Evolutionary conservation across 129 eudicot genomes (phyloP).

Genomic region (Cynara cardunculus): DNA sequence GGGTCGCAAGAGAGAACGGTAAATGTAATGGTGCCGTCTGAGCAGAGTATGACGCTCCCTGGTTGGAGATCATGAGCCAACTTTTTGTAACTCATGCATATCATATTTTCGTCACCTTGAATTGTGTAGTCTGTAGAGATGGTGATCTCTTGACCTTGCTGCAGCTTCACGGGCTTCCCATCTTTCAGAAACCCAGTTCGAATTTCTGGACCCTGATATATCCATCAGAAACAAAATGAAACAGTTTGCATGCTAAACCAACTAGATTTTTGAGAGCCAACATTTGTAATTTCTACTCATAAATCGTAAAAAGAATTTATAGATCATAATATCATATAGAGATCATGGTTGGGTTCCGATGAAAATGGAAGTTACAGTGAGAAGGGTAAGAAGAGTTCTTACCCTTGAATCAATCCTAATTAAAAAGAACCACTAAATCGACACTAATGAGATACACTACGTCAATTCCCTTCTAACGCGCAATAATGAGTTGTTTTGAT

Average conservation of each 20-base stretch:
- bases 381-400: too few species aligned
- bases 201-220: conserved; percentile 38
- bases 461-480: too few species aligned
- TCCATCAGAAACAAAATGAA: background rate
- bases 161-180: conserved; percentile 31
- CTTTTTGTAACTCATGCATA: conserved; percentile 40
- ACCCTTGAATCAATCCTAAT: too few species aligned
- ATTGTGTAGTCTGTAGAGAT: conserved; percentile 37
- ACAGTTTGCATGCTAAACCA: background rate
- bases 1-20: conserved; percentile 39
- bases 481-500: too few species aligned
- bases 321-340: background rate
- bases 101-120: conserved; percentile 37
- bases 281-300: background rate
- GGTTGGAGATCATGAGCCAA: conserved; percentile 38
- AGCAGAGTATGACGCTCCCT: conserved; percentile 28
- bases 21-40: conserved; percentile 38
- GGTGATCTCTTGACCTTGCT: conserved; percentile 38
- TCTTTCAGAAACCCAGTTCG: conserved; percentile 45
- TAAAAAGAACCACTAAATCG: too few species aligned
- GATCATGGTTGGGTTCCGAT: too few species aligned
- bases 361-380: too few species aligned
- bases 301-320: background rate
- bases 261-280: background rate
- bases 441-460: too few species aligned